Evolutionary conservation across 1,284 basidiomycete genomes (phyloP).

Genomic region (Boletus smithii): DNA sequence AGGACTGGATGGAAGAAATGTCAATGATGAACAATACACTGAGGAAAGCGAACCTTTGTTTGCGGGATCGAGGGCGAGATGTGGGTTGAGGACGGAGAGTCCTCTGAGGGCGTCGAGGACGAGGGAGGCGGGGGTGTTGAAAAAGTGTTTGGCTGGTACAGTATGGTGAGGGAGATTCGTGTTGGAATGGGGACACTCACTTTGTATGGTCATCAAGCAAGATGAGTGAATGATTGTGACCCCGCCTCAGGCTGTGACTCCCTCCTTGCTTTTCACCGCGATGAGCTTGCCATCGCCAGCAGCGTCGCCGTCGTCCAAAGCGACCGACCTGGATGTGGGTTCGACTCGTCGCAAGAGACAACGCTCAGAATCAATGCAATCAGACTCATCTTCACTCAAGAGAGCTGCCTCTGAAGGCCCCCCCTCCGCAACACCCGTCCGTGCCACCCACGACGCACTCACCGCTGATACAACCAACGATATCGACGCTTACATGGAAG

Average conservation of each 20-base stretch:
- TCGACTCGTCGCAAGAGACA: slow-evolving; percentile 43
- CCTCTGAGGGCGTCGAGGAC: slow-evolving; percentile 78
- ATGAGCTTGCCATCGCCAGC: slow-evolving; percentile 36
- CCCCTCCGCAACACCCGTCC: slow-evolving; percentile 38
- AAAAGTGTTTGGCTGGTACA: slow-evolving; percentile 64
- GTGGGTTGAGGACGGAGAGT: slow-evolving; percentile 67
- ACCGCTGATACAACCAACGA: slow-evolving; percentile 36
- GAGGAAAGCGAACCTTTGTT: slow-evolving; percentile 54
- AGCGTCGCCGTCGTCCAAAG: slow-evolving; percentile 30
- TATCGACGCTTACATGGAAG: slow-evolving; percentile 71
- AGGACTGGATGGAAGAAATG: slow-evolving; percentile 48
- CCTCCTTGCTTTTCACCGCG: slow-evolving; percentile 18
- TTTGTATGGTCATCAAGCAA: too few relatives aligned
- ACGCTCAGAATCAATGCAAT: slow-evolving; percentile 49
- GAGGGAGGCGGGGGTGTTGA: slow-evolving; percentile 65
- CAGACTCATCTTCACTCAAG: slow-evolving; percentile 63
- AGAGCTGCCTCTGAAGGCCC: slow-evolving; percentile 64
- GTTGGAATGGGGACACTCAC: too few relatives aligned
- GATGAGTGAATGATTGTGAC: too few relatives aligned
- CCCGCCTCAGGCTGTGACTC: too few relatives aligned
- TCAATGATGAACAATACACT: not conserved
- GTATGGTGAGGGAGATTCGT: too few relatives aligned
- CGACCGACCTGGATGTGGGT: slow-evolving; percentile 24
- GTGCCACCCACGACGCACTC: slow-evolving; percentile 40
- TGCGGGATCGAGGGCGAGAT: slow-evolving; percentile 61